Conservation (phyloP, 2,329 filamentous ascomycete genomes). For the Aspergillus sergii region DNA sequence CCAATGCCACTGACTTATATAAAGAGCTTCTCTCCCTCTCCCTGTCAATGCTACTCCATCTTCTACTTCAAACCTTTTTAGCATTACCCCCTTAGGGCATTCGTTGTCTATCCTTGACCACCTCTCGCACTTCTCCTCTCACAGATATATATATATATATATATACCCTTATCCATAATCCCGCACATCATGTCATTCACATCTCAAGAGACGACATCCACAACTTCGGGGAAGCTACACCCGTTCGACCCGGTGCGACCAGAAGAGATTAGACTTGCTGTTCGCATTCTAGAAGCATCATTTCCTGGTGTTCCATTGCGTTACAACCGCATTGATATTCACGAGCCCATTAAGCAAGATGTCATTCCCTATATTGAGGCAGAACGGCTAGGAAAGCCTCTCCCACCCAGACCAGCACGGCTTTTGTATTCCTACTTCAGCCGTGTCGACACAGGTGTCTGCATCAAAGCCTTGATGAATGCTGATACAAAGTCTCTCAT, state of each 20-base stretch:
- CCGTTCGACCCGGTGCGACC: conserved; percentile 44
- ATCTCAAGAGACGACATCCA: conserved; percentile 14
- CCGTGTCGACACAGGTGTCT: conserved; percentile 45
- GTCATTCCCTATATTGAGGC: conserved; percentile 63
- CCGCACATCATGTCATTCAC: conserved; percentile 15
- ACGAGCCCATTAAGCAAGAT: conserved; percentile 65
- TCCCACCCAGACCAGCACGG: conserved; percentile 54
- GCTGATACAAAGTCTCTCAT: conserved; percentile 39
- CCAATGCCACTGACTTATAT: background rate
- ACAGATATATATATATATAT: background rate
- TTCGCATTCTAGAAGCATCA: conserved; percentile 37
- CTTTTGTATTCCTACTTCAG: conserved; percentile 57
- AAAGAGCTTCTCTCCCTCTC: background rate
- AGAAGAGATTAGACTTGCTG: conserved; percentile 40
- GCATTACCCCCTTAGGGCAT: background rate
- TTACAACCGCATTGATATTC: conserved; percentile 68
- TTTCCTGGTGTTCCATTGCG: conserved; percentile 42
- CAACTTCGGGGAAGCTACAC: conserved; percentile 24
- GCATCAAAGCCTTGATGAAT: conserved; percentile 44
- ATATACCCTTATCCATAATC: background rate
- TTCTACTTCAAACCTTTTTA: background rate
- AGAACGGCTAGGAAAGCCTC: conserved; percentile 55
- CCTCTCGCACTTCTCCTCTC: background rate
- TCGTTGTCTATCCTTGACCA: background rate
- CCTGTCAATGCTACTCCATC: background rate